These are phyloP conservation scores for Pseudogymnoascus sp. DNA, from an alignment of 2,329 filamentous ascomycete genomes.

Conservation along the genomic window DNA sequence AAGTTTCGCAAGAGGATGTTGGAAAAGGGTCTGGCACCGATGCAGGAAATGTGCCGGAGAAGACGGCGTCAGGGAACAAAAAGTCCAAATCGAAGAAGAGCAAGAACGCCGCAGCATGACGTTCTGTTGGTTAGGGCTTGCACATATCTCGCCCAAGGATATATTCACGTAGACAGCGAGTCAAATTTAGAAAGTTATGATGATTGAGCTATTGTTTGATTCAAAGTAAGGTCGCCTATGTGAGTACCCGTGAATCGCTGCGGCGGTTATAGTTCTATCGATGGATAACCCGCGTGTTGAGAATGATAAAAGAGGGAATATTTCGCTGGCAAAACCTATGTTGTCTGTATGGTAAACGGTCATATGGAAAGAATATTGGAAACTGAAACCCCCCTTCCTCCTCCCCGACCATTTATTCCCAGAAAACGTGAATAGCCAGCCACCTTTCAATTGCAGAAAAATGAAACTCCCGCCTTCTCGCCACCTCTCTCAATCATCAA, in stretches of 20 bases:
- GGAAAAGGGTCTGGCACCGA: slow-evolving; percentile 10
- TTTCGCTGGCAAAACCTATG: background rate
- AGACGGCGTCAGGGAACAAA: slow-evolving; percentile 4
- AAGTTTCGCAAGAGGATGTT: slow-evolving; percentile 21
- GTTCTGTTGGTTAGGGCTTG: background rate
- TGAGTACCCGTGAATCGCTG: background rate
- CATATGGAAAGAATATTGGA: background rate
- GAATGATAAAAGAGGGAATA: background rate
- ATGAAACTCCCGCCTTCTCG: background rate
- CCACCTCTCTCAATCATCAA: background rate
- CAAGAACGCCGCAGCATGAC: background rate
- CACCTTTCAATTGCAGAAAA: background rate
- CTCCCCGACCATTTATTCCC: background rate
- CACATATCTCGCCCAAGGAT: background rate
- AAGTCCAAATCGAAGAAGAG: background rate
- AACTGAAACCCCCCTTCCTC: background rate
- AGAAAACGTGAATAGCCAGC: background rate
- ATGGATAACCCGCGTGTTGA: background rate
- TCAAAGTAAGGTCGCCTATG: background rate
- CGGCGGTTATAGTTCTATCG: background rate
- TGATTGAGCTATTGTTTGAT: background rate
- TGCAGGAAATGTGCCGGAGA: background rate
- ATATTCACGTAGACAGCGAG: background rate
- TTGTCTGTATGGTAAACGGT: background rate
- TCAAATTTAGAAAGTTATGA: background rate